Base-by-base conservation (phyloP, 768 basidiomycete species). In the Trametes meyenii region DNA sequence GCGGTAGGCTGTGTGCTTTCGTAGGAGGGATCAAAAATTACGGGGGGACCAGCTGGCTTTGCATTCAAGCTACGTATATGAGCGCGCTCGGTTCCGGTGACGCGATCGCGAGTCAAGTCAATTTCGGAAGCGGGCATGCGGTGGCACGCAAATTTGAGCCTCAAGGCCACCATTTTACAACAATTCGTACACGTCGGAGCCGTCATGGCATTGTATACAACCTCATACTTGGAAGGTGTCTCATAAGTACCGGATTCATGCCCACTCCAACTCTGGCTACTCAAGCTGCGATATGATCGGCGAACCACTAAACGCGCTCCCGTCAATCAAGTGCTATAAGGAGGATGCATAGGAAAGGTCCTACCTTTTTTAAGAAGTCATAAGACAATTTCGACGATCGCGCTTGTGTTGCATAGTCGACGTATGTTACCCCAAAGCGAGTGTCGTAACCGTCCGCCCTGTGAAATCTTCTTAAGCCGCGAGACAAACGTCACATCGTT, bases 341-440 rank as follows among this genome's bases (percentile, higher is more conserved):
- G 14, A 16, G 3, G 38, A 38, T n/a, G 1, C n/a, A 36, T n/a
- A 33, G 10, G 38, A 24, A 1, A 13, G 4, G 24, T 17, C 67
- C 3, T 17, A 72, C 73, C 61, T 70, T 61, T 14, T 43, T 70
- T 58, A 74, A 50, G 59, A 74, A 72, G 36, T 39, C 46, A 1
- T 70, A 55, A 0, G 71, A 74, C 2, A 71, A 61, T 55, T 74
- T 74, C 2, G 70, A 67, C 3, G 66, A 65, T 7, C 73, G 60
- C 63, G 67, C 67, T 66, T 72, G 73, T 23, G 68, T 74, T 57
- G 58, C 42, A 51, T 68, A 72, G 66, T 79, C 76, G 35, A 81
- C 78, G 61, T 79, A 72, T 3, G 78, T 80, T 40, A 78, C 73
- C 10, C 79, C 79, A 58, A 82, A 81, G 16, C 79, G 77, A 8